Evolutionary conservation across 352 stramenopile genomes (phyloP), one percentile per base, ranked within the genome.

Genomic region (Globisporangium viniferum): DNA sequence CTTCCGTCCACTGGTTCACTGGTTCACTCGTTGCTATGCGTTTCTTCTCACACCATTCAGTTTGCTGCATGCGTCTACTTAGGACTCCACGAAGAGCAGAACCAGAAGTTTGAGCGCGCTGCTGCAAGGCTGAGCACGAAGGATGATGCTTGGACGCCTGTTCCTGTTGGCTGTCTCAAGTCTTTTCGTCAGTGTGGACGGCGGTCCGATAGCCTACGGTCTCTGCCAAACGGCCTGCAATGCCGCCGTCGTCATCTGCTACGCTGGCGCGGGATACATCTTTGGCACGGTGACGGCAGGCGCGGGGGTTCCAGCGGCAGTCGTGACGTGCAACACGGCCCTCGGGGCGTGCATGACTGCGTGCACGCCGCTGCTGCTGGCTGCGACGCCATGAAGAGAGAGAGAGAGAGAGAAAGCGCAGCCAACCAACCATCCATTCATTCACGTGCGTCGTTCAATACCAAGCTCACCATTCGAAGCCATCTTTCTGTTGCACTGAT

Each of bases 211-310:
- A 0, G 67, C 70, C 0, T 88, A 81, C 24, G 72, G 73, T 0
- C 65, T 80, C 5, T 85, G 78, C 36, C 80, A 86, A 14, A 76
- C 62, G 0, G 78, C 73, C 0, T 86, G 80, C 44, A 88, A 85
- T 33, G 63, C 72, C 0, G 22, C 74, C n/a, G 74, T 58, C 5
- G 78, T 78, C 10, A 51, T 70, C 14, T 88, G 78, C 41, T 85
- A 88, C 49, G 44, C 67, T 5, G 61, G 67, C 35, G 72, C 71
- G 5, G 77, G 76, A 6, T 63, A 31, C 12, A 48, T 76, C n/a
- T 88, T 84, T 31, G 80, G 80, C 14, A 76, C 74, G 0, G 59
- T 86, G 10, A 74, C 71, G 5, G 72, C 55, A 3, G 76, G 73
- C 0, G 2, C 67, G 18, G 76, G 53, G 1, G 60, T 69, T 0